Evolutionary conservation across 1,284 basidiomycete genomes (phyloP).

Genomic region (Puccinia triticina): DNA sequence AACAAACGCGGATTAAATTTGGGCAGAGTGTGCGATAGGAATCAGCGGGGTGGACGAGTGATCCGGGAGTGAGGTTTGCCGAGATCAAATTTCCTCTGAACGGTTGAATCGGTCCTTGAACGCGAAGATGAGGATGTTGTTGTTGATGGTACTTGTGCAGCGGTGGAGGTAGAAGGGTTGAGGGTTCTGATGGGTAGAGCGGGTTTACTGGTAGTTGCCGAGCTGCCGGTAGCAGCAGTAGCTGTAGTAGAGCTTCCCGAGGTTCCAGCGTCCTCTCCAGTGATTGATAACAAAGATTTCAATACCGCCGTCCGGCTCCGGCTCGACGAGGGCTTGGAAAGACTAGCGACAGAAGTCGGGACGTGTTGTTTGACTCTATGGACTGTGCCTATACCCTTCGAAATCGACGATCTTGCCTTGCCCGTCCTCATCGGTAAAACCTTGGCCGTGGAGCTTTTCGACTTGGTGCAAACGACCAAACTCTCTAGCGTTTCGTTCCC

Average conservation of each 20-base stretch:
- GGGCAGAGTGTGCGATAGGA: no score
- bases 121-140: background rate
- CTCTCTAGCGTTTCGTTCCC: slow-evolving; percentile 13
- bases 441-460: background rate
- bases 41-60: slow-evolving; percentile 3
- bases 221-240: background rate
- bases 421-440: background rate
- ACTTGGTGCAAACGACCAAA: slow-evolving; percentile 32
- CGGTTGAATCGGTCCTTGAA: background rate
- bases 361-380: slow-evolving; percentile 16
- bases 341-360: background rate
- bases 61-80: background rate
- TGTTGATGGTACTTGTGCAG: no score
- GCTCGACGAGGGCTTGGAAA: background rate
- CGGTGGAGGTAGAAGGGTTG: no score
- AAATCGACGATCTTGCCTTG: slow-evolving; percentile 21
- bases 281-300: slow-evolving; percentile 29
- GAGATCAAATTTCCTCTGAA: background rate
- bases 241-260: background rate
- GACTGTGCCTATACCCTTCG: background rate
- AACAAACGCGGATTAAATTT: background rate
- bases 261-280: background rate
- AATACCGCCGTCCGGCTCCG: slow-evolving; percentile 6
- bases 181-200: background rate
- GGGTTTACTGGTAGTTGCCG: background rate